Base-by-base conservation (phyloP, 805 yeast species). In the Yarrowia bubula region DNA sequence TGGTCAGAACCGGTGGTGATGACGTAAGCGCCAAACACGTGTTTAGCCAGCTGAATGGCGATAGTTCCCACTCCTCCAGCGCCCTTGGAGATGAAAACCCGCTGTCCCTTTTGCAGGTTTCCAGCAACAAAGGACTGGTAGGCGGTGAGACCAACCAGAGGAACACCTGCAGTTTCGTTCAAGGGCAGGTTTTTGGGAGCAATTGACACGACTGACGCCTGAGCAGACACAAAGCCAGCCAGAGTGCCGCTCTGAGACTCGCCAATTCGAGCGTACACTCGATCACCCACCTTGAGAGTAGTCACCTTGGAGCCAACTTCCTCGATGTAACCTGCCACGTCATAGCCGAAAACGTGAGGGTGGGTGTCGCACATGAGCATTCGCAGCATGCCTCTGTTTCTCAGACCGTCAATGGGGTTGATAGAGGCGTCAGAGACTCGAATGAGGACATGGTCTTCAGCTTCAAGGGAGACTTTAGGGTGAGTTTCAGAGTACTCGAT, bases 311-410 rank as follows among this genome's bases (percentile, higher is more conserved):
- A 39, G 3, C 75, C 75, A 18, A 68, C 68, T 38, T 50, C 71
- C 28, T 66, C 71, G 11, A 72, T 70, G 4, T 38, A 51, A 17
- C 75, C 75, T 3, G 73, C 69, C n/a, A 67, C 66, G 39, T 72
- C 75, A 17, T 38, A 51, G 8, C 75, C 75, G 13, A 67, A 31
- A 14, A 43, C 42, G 15, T 58, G 64, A 8, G 66, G 65, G 32
- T 80, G 77, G 68, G 81, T 82, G 42, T 13, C 18, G 10, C 58
- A 22, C 35, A 46, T 31, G 42, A 68, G 32, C 42, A 51, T 33
- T 18, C 64, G 44, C 47, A 68, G 18, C 33, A 48, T 31, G 0
- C 71, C 71, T 8, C 11, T 28, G 11, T 67, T 67, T 22, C 65
- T 37, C 38, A 66, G 64, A 61, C 68, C 68, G 46, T 72, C 74